These are phyloP conservation scores for Parascedosporium putredinis DNA, from an alignment of 2,329 filamentous ascomycete species.

Conservation along the genomic window DNA sequence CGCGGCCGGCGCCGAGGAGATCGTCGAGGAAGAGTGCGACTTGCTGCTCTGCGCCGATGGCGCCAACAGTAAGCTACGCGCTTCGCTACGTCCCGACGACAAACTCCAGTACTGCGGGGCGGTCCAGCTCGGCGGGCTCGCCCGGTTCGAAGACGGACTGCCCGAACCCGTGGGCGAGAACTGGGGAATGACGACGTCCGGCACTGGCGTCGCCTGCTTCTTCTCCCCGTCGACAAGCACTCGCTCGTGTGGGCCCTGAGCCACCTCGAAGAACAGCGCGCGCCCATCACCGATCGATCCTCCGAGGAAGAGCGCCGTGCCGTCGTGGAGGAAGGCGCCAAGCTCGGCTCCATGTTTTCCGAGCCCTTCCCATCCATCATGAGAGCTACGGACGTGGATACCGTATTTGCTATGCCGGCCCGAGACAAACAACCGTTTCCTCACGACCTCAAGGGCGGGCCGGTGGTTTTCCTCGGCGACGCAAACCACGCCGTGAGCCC, in stretches of 20 bases:
- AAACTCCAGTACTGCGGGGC: slow-evolving; percentile 27
- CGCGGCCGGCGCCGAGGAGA: background rate
- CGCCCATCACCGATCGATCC: slow-evolving; percentile 10
- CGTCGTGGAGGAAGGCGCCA: slow-evolving; percentile 21
- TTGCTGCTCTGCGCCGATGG: slow-evolving; percentile 36
- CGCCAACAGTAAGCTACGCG: slow-evolving; percentile 28
- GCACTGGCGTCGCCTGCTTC: slow-evolving; percentile 30
- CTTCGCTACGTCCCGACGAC: slow-evolving; percentile 26
- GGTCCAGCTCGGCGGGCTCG: slow-evolving; percentile 26
- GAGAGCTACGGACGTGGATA: slow-evolving; percentile 25
- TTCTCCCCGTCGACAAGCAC: slow-evolving; percentile 29
- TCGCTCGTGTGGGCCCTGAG: slow-evolving; percentile 33
- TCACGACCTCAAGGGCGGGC: slow-evolving; percentile 18
- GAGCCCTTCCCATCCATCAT: slow-evolving; percentile 30
- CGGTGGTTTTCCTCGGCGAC: slow-evolving; percentile 36
- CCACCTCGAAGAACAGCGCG: slow-evolving; percentile 16
- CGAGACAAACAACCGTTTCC: slow-evolving; percentile 33
- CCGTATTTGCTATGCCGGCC: slow-evolving; percentile 28
- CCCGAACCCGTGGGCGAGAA: slow-evolving; percentile 23
- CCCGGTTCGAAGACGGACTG: slow-evolving; percentile 23
- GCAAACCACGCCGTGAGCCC: slow-evolving; percentile 38
- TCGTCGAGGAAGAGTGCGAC: slow-evolving; percentile 21
- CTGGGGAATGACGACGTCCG: slow-evolving; percentile 30
- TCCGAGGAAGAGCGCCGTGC: slow-evolving; percentile 15
- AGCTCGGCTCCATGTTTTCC: slow-evolving; percentile 23